These are phyloP conservation scores for Coemansia reversa DNA, from an alignment of 192 early-diverging fungal species.

Conservation along the genomic window DNA sequence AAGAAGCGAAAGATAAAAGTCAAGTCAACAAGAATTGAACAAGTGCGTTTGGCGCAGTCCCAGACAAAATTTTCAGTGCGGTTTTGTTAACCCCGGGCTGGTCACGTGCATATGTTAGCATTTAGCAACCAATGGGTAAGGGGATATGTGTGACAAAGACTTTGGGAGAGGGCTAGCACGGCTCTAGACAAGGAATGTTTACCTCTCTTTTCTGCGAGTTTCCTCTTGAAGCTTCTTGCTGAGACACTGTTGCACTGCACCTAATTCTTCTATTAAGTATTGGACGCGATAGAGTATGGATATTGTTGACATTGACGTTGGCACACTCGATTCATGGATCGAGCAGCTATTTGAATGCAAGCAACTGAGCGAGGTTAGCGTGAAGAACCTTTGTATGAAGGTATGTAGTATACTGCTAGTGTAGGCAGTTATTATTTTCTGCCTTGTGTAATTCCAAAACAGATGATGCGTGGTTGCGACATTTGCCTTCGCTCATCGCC, in stretches of 20 bases:
- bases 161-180: not conserved
- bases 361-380: conserved; percentile 89
- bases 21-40: too few relatives aligned
- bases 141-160: not conserved
- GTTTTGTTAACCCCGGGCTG: not conserved
- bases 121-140: too few relatives aligned
- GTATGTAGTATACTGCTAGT: conserved; percentile 53
- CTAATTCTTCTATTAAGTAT: conserved; percentile 8
- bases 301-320: conserved; percentile 64
- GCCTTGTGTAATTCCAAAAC: conserved; percentile 7
- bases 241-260: conserved; percentile 1
- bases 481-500: not conserved
- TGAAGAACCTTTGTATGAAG: conserved; percentile 97
- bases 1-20: not conserved
- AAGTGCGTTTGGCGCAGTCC: not conserved
- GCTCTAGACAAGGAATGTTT: not conserved
- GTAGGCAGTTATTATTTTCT: conserved; percentile 4
- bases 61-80: not conserved
- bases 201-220: not conserved
- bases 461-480: conserved; percentile 12
- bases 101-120: not conserved
- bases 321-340: conserved; percentile 93
- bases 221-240: conserved; percentile 1
- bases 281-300: conserved; percentile 32
- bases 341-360: conserved; percentile 89